These are phyloP conservation scores for Neurospora africana DNA, from an alignment of 495 filamentous ascomycete species.

Conservation along the genomic window DNA sequence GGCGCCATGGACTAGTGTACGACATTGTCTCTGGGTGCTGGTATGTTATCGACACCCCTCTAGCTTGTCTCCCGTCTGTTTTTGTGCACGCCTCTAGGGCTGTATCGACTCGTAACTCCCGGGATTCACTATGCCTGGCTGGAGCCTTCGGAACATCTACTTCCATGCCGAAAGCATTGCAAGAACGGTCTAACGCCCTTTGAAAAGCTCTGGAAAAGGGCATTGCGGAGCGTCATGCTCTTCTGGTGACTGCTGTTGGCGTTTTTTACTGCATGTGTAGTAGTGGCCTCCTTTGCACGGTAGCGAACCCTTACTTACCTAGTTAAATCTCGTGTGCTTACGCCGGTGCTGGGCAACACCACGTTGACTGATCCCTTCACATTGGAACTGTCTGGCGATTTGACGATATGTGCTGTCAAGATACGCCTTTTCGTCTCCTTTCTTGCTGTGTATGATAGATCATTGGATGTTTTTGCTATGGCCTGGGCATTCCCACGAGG, in stretches of 20 bases:
- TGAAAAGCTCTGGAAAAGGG: neutral
- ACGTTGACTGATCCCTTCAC: neutral
- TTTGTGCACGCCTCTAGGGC: neutral
- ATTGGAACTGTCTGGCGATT: neutral
- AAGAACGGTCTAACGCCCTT: neutral
- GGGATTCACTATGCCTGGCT: neutral
- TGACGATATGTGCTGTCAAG: neutral
- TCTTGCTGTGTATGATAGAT: neutral
- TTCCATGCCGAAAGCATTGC: neutral
- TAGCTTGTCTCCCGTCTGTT: neutral
- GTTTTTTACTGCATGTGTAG: neutral
- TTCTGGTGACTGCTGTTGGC: neutral
- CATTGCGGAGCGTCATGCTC: neutral
- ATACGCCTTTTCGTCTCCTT: neutral
- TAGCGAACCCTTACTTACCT: neutral
- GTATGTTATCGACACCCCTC: neutral
- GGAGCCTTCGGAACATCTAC: neutral
- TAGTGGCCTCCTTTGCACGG: neutral
- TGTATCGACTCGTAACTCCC: neutral
- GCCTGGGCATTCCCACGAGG: neutral
- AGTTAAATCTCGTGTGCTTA: neutral
- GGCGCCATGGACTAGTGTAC: neutral
- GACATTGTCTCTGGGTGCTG: neutral
- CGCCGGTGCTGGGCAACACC: neutral
- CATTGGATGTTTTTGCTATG: neutral